Conservation (phyloP, 106 monocot genomes). For the Dioscorea alata region DNA sequence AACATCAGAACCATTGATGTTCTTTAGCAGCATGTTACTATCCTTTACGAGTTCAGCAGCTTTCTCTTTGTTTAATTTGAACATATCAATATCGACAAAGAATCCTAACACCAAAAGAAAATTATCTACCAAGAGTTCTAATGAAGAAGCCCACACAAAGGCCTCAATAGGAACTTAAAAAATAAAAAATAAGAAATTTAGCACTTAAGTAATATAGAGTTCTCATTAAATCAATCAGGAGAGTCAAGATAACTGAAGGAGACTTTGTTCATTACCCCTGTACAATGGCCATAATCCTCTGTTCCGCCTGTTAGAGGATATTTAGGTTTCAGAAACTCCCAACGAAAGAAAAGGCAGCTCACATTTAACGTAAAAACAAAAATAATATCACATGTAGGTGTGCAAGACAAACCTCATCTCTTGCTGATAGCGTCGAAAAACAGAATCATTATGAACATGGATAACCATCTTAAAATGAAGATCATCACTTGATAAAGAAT, state of each 20-base stretch:
- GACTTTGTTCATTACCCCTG: constrained; percentile 43
- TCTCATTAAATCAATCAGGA: background rate
- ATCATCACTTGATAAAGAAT: constrained; percentile 57
- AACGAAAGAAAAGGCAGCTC: background rate
- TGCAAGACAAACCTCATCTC: constrained; percentile 72
- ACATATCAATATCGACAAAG: constrained; percentile 88
- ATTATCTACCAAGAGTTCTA: background rate
- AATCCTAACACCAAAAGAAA: constrained; percentile 55
- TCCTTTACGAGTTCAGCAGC: constrained; percentile 51
- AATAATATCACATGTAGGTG: background rate
- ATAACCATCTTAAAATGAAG: constrained; percentile 92
- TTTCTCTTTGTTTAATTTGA: constrained; percentile 71
- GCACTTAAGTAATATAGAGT: background rate
- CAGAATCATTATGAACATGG: constrained; percentile 88
- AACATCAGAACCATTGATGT: constrained; percentile 28
- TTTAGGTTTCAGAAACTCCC: background rate
- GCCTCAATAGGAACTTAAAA: too few relatives aligned
- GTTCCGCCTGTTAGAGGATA: constrained; percentile 58
- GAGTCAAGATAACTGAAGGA: background rate
- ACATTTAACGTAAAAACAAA: background rate
- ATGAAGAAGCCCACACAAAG: background rate
- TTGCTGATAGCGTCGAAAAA: constrained; percentile 89
- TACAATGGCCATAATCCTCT: constrained; percentile 89
- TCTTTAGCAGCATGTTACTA: constrained; percentile 35
- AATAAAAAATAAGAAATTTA: too few relatives aligned